A percentile compares a stretch with the other conserved stretches of the same genome.
Evolutionary conservation across 2,329 filamentous ascomycete species (phyloP).

Genomic region (Pseudopyrenochaeta lycopersici): DNA sequence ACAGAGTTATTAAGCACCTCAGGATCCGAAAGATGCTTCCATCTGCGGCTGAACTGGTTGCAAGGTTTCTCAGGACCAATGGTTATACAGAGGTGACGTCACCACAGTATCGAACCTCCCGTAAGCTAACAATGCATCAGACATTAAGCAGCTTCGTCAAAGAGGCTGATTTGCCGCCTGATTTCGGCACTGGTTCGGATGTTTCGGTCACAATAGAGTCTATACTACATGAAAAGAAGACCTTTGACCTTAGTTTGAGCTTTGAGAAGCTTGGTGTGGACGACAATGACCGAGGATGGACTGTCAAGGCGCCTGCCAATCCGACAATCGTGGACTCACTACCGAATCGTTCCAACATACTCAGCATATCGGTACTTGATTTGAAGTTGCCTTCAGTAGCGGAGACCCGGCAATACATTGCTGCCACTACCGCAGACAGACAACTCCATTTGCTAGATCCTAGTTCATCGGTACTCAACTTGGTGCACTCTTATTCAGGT

Average conservation of each 20-base stretch:
- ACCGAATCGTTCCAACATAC: constrained; percentile 62
- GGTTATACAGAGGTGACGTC: constrained; percentile 51
- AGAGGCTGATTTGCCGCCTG: constrained; percentile 63
- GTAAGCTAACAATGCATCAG: constrained; percentile 43
- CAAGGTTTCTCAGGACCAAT: constrained; percentile 51
- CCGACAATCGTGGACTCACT: constrained; percentile 54
- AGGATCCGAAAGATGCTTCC: constrained; percentile 35
- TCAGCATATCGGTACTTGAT: constrained; percentile 57
- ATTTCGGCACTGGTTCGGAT: constrained; percentile 56
- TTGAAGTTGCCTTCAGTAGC: constrained; percentile 34
- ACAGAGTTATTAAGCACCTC: neutral
- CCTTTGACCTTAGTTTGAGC: constrained; percentile 63
- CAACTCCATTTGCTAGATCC: constrained; percentile 58
- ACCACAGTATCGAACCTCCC: neutral
- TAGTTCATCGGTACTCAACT: constrained; percentile 36
- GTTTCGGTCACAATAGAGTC: constrained; percentile 65
- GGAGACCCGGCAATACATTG: constrained; percentile 33
- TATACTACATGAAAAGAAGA: constrained; percentile 68
- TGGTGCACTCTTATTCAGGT: constrained; percentile 48
- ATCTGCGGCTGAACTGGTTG: constrained; percentile 53
- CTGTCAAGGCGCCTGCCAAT: constrained; percentile 55
- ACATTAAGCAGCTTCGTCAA: constrained; percentile 66
- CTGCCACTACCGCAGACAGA: constrained; percentile 49
- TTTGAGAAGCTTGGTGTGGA: constrained; percentile 64
- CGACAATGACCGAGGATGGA: constrained; percentile 57